Evolutionary conservation across 2,329 filamentous ascomycete species (phyloP).

Genomic region (Rugonectria rugulosa): DNA sequence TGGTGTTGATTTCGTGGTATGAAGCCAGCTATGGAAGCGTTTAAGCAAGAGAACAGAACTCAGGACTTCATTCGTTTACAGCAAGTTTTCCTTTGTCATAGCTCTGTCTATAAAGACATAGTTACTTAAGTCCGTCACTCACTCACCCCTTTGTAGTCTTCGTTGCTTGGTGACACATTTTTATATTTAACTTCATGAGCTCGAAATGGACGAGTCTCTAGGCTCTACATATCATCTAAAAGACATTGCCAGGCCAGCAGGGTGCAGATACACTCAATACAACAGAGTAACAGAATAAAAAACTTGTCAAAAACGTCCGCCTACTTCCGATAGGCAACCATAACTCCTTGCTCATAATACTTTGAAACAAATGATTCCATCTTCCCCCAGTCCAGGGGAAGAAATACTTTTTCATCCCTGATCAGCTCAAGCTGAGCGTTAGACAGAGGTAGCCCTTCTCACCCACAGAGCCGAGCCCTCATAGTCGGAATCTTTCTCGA

Average conservation of each 20-base stretch:
- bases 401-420: constrained; percentile 6
- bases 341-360: constrained; percentile 33
- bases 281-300: constrained; percentile 23
- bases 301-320: constrained; percentile 22
- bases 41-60: too few relatives aligned
- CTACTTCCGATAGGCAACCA: constrained; percentile 33
- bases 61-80: too few relatives aligned
- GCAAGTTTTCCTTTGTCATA: too few relatives aligned
- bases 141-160: too few relatives aligned
- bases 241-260: constrained; percentile 23
- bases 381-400: too few relatives aligned
- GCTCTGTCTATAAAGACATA: too few relatives aligned
- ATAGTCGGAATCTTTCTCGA: constrained; percentile 70
- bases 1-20: too few relatives aligned
- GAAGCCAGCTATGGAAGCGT: too few relatives aligned
- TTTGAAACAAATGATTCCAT: too few relatives aligned
- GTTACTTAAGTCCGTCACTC: too few relatives aligned
- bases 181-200: constrained; percentile 19
- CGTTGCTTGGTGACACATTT: neutral
- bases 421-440: neutral
- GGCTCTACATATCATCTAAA: constrained; percentile 23
- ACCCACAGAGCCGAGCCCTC: constrained; percentile 80
- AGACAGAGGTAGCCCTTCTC: constrained; percentile 72
- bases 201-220: constrained; percentile 18
- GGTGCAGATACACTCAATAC: constrained; percentile 21